These are phyloP conservation scores for Candida maltosa DNA, from an alignment of 805 yeast species.

Conservation along the genomic window DNA sequence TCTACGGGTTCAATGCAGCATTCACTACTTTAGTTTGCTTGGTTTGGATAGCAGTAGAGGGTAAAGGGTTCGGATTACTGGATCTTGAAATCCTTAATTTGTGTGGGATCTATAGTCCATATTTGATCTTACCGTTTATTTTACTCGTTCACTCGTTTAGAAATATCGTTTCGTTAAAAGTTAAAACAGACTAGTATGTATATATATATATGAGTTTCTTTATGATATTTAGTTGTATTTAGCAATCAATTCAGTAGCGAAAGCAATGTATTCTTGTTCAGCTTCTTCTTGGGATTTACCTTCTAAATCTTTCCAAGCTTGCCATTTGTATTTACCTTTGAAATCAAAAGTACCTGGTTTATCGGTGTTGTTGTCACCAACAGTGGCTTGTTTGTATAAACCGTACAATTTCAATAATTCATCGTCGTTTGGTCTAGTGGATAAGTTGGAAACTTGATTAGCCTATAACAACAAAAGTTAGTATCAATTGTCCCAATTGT, in stretches of 20 bases:
- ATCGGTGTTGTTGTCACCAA: constrained; percentile 84
- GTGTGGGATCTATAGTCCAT: constrained; percentile 62
- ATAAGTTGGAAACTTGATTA: constrained; percentile 69
- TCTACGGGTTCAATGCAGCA: constrained; percentile 82
- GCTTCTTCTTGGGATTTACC: constrained; percentile 90
- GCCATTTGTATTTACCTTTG: constrained; percentile 97
- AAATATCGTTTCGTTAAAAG: too few relatives aligned
- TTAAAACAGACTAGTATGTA: neutral
- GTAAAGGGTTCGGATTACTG: constrained; percentile 36
- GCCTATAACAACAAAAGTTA: constrained; percentile 46
- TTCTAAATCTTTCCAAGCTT: constrained; percentile 86
- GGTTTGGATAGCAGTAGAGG: constrained; percentile 39
- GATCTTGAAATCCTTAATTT: constrained; percentile 39
- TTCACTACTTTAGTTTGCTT: constrained; percentile 77
- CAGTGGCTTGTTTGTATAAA: constrained; percentile 93
- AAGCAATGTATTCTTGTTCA: constrained; percentile 70
- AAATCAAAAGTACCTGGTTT: constrained; percentile 92
- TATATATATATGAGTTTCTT: too few relatives aligned
- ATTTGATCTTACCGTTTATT: constrained; percentile 71
- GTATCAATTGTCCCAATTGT: constrained; percentile 2
- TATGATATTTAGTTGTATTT: constrained; percentile 26
- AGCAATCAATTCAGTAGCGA: constrained; percentile 61
- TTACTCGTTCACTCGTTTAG: too few relatives aligned
- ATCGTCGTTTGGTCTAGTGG: constrained; percentile 79
- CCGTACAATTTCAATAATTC: constrained; percentile 87